These are phyloP conservation scores for Parsonsia alboflavescens DNA, from an alignment of 257 asterid species.

Conservation along the genomic window DNA sequence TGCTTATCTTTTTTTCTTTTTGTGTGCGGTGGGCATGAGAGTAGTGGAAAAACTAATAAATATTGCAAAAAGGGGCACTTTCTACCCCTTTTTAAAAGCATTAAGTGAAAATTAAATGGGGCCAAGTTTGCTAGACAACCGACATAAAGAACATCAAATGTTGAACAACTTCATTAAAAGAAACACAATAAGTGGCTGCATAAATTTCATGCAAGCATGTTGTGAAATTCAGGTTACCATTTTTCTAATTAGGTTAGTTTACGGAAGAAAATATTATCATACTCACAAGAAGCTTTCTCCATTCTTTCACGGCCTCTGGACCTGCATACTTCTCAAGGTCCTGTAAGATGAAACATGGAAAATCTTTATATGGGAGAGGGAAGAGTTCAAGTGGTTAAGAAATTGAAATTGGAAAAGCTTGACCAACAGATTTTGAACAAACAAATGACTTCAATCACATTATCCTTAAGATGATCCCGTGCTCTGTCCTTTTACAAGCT, in stretches of 20 bases:
- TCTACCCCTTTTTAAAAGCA: too few species aligned
- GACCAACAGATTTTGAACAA: neutral
- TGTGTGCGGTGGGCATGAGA: too few species aligned
- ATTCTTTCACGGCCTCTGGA: conserved; percentile 73
- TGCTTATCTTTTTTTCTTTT: too few species aligned
- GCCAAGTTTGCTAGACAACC: too few species aligned
- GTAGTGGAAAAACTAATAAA: too few species aligned
- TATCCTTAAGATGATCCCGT: neutral
- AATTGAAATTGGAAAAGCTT: neutral
- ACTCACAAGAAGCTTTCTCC: conserved; percentile 95
- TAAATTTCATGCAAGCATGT: neutral
- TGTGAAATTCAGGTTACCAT: neutral
- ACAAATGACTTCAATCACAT: neutral
- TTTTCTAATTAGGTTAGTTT: conserved; percentile 1
- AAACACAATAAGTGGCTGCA: neutral
- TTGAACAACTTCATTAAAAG: too few species aligned
- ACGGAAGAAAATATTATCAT: conserved; percentile 9
- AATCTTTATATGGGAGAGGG: neutral
- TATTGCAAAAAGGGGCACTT: too few species aligned
- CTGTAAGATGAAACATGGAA: conserved; percentile 33
- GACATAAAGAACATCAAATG: too few species aligned
- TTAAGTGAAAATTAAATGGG: too few species aligned
- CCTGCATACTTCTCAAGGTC: conserved; percentile 89
- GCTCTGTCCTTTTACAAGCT: neutral
- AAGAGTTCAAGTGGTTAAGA: neutral